Base-by-base conservation (phyloP, 192 early-diverging fungal species). In the Coemansia sp. region DNA sequence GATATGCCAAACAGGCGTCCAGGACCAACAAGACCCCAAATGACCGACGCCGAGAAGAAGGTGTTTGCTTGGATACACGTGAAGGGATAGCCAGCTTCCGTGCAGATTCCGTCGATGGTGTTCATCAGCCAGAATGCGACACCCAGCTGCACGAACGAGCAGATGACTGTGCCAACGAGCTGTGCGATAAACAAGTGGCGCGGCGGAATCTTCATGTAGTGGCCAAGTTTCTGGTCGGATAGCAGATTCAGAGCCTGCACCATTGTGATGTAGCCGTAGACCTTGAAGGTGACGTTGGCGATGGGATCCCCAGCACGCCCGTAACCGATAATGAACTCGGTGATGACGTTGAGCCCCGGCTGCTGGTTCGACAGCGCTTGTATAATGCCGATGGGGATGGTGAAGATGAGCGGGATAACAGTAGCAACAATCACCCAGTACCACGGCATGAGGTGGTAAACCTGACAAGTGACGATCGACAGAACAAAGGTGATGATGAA, bases 281-380 rank as follows among this genome's bases (percentile, higher is more conserved):
- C 89, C 73, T 96, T 96, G 86, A 93, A 96, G 2, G 89, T 87
- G 50, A 93, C 87, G 50, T 92, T 91, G 59, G 87, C 89, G 19
- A 93, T 89, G 11, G 91, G 85, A 56, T 93, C 74, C 20, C 93
- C 94, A 9, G 92, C 89, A 0, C 88, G 73, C 6, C 68, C 75
- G 43, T 89, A 90, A 54, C 94, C 94, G 45, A 87, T 89, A 53
- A 94, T 85, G 61, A 93, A 89, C 82, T 96, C 91, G 50, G 89
- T 90, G 48, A 94, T 83, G 42, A 96, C 85, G 71, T 96, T 94
- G 36, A 93, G 79, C 32, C 88, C 88, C 3, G 92, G 85, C 53
- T 85, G 82, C 63, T 85, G 82, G 70, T 94, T 94, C 32, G 92
- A 88, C 35, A 95, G 79, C 14, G 89, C 89, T 45, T 83, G 79